Conservation (phyloP, 1,284 basidiomycete species). For the Xerocomus amazonicus region DNA sequence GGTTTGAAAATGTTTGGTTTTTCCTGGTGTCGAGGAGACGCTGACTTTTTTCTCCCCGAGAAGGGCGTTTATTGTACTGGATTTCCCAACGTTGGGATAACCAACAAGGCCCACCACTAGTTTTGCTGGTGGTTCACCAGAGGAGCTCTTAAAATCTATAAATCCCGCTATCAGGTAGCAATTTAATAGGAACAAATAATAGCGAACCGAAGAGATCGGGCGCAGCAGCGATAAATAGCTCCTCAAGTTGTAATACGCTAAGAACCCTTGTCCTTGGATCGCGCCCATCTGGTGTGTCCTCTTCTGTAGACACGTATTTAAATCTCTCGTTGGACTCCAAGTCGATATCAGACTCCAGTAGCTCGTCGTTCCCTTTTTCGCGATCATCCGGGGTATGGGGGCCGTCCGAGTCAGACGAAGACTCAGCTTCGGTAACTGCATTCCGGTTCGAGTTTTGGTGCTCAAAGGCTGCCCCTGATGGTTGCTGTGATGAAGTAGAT, state of each 20-base stretch:
- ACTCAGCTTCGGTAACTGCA: slow-evolving; percentile 13
- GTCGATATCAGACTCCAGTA: slow-evolving; percentile 27
- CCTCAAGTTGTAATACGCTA: slow-evolving; percentile 87
- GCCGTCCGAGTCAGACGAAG: slow-evolving; percentile 27
- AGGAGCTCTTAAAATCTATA: slow-evolving; percentile 62
- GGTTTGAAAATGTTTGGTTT: slow-evolving; percentile 99
- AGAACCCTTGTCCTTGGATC: slow-evolving; percentile 79
- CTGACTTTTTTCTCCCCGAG: slow-evolving; percentile 96
- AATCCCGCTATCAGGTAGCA: background rate
- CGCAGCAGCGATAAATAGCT: slow-evolving; percentile 74
- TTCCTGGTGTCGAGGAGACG: slow-evolving; percentile 95
- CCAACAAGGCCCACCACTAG: slow-evolving; percentile 93
- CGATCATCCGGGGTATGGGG: slow-evolving; percentile 24
- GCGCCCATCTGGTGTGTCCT: slow-evolving; percentile 48
- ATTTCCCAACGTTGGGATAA: slow-evolving; percentile 99
- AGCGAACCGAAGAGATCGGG: slow-evolving; percentile 70
- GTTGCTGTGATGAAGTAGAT: slow-evolving; percentile 8
- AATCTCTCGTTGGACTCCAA: slow-evolving; percentile 36
- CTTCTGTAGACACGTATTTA: slow-evolving; percentile 48
- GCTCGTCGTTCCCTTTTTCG: slow-evolving; percentile 27
- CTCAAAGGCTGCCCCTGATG: background rate
- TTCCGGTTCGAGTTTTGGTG: background rate
- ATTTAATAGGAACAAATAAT: background rate
- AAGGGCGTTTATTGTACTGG: slow-evolving; percentile 94
- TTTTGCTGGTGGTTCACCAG: slow-evolving; percentile 62